Evolutionary conservation across 257 asterid genomes (phyloP).

Genomic region (Eucommia ulmoides): DNA sequence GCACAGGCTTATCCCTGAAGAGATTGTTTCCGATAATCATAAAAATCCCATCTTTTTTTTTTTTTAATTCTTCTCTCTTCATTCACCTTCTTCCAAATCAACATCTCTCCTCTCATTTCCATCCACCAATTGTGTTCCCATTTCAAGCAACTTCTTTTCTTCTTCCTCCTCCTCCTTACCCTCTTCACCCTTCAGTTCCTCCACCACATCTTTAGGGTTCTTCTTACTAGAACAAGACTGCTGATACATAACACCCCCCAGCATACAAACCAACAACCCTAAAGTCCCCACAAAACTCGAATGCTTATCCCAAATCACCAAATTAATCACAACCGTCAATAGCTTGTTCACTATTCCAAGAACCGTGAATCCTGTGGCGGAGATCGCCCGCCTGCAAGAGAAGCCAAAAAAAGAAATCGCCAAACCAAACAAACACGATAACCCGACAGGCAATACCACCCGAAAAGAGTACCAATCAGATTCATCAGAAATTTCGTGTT

Average conservation of each 20-base stretch:
- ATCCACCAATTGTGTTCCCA: slow-evolving; percentile 29
- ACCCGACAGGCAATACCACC: slow-evolving; percentile 74
- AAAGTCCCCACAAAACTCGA: slow-evolving; percentile 73
- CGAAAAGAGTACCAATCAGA: slow-evolving; percentile 58
- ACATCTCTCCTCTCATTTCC: slow-evolving; percentile 26
- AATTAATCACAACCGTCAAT: slow-evolving; percentile 83
- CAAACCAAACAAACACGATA: slow-evolving; percentile 83
- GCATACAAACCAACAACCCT: slow-evolving; percentile 86
- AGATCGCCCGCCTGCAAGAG: slow-evolving; percentile 84
- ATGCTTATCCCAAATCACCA: slow-evolving; percentile 85
- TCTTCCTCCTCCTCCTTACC: slow-evolving; percentile 62
- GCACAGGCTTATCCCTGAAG: no score
- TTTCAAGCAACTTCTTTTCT: slow-evolving; percentile 59
- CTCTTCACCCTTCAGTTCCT: slow-evolving; percentile 27
- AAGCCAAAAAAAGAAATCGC: slow-evolving; percentile 91
- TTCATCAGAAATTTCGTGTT: slow-evolving; percentile 62
- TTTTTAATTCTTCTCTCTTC: slow-evolving; percentile 1
- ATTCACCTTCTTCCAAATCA: slow-evolving; percentile 30
- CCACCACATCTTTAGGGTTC: slow-evolving; percentile 31
- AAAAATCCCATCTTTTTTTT: no score
- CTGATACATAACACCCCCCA: slow-evolving; percentile 82
- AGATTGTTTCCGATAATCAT: no score
- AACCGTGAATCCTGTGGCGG: slow-evolving; percentile 95
- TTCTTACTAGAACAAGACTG: slow-evolving; percentile 61
- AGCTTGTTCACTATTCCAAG: slow-evolving; percentile 91